Percentiles rank a stretch among this genome's conserved stretches.
These are phyloP conservation scores for Pseudonectria buxi DNA, from an alignment of 2,329 filamentous ascomycete species.

Conservation along the genomic window DNA sequence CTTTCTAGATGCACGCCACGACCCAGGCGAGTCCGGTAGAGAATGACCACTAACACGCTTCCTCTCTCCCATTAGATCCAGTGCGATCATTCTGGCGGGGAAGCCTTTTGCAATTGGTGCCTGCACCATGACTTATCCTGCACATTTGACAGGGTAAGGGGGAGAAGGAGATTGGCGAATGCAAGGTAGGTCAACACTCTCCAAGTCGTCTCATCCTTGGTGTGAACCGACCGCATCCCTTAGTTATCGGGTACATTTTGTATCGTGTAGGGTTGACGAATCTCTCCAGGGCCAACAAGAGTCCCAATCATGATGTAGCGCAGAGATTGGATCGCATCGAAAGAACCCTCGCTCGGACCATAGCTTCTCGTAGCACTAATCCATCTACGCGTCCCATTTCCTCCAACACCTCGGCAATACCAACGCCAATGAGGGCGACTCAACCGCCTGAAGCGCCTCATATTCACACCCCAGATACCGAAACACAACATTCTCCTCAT, in stretches of 20 bases:
- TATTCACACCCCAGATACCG: too few species aligned
- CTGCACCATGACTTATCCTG: slow-evolving; percentile 16
- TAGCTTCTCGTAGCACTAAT: slow-evolving; percentile 4
- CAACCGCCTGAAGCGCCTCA: too few species aligned
- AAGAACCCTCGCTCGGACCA: slow-evolving; percentile 11
- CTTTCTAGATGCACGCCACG: too few species aligned
- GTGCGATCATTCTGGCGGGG: slow-evolving; percentile 9
- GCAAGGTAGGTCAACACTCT: slow-evolving; percentile 9
- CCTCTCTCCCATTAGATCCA: slow-evolving; percentile 11
- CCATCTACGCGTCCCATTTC: background rate
- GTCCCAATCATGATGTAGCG: slow-evolving; percentile 12
- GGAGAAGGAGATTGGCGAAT: slow-evolving; percentile 12
- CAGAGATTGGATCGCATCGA: slow-evolving; percentile 18
- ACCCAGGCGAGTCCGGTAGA: too few species aligned
- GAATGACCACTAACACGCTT: background rate
- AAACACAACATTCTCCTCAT: slow-evolving; percentile 1
- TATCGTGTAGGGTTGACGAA: background rate
- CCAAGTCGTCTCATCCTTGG: background rate
- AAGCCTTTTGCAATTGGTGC: slow-evolving; percentile 17
- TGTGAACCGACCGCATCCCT: background rate
- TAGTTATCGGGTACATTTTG: too few species aligned
- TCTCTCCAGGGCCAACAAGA: slow-evolving; percentile 7
- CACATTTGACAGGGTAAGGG: slow-evolving; percentile 19
- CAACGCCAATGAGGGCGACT: too few species aligned
- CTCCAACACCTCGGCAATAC: too few species aligned